Evolutionary conservation across 2,329 filamentous ascomycete genomes (phyloP), one percentile per base, ranked within the genome.

Genomic region (Atkinsonella hypoxylon): DNA sequence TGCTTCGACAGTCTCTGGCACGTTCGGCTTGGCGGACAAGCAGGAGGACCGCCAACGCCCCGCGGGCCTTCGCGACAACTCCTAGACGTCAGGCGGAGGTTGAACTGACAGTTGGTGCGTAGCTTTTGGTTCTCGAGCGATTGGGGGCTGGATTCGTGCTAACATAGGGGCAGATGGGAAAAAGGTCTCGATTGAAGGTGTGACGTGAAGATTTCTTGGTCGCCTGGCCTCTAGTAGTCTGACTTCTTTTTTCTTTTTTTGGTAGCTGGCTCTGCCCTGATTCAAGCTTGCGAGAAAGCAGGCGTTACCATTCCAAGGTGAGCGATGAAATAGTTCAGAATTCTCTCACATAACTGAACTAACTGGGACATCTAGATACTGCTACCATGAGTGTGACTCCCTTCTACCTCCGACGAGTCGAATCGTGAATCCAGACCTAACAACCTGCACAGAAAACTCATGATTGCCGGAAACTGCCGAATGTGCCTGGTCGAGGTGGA

Each of bases 401-500:
- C 20, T 26, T 45, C 34, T 31, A 32, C 11, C 55, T 57, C 41
- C 52, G 42, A 55, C 48, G 50, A 56, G 51, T 58, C 57, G 60
- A 59, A 58, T 47, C 60, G 60, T 62, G 57, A 54, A 50, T 10
- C n/a, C 58, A 52, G 30, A 49, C 60, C 74, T 77, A 63, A 77
- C 66, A 64, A 61, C 31, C 20, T 51, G 60, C 60, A 51, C 64
- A 91, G 87, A 69, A 97, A 98, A 75, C 80, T 98, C 61, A 89
- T 95, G 85, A 95, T 98, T 78, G 93, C 93, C 64, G 93, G 93
- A 71, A 98, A 97, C 74, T 98, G 93, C 71, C 89, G 93, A 75
- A 98, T 98, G 93, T 98, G 93, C 73, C 75, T 98, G 65, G 93
- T 98, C 65, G 93, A 98, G 76, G 93, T 98, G 59, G 93, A 97